Conservation (phyloP, 1,284 basidiomycete genomes). For the Moniliella sp. region DNA sequence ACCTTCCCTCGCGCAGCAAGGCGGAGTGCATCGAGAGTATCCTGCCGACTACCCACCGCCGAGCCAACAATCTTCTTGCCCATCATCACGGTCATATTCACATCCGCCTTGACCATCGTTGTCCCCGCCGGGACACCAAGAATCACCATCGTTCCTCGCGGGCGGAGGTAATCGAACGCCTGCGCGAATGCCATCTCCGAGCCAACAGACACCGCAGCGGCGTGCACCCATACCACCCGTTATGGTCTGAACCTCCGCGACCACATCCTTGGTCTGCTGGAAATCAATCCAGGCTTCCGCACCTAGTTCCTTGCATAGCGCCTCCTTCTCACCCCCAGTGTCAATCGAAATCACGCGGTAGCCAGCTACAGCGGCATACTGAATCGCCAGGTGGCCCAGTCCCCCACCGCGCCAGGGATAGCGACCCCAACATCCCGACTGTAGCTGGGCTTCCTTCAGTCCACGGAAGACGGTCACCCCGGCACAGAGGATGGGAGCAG, state of each 20-base stretch:
- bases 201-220: conserved; percentile 35
- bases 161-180: conserved; percentile 44
- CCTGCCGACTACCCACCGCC: conserved; percentile 44
- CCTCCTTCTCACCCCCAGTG: conserved; percentile 53
- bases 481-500: no score
- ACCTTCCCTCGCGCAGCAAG: conserved; percentile 51
- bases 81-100: conserved; percentile 45
- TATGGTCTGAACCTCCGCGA: conserved; percentile 42
- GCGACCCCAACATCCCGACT: no score
- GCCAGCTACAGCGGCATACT: conserved; percentile 19
- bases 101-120: conserved; percentile 44
- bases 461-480: no score
- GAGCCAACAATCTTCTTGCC: conserved; percentile 50
- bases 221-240: conserved; percentile 55
- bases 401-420: no score
- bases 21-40: conserved; percentile 40
- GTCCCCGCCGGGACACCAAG: conserved; percentile 51
- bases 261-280: conserved; percentile 41
- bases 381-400: no score
- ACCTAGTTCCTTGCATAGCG: conserved; percentile 49
- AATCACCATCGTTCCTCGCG: conserved; percentile 48
- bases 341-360: conserved; percentile 61
- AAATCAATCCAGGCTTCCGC: conserved; percentile 64
- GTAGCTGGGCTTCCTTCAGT: no score
- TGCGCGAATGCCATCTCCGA: conserved; percentile 45